These are phyloP conservation scores for Ganoderma lingzhi DNA, from an alignment of 1,284 basidiomycete genomes.

Conservation along the genomic window DNA sequence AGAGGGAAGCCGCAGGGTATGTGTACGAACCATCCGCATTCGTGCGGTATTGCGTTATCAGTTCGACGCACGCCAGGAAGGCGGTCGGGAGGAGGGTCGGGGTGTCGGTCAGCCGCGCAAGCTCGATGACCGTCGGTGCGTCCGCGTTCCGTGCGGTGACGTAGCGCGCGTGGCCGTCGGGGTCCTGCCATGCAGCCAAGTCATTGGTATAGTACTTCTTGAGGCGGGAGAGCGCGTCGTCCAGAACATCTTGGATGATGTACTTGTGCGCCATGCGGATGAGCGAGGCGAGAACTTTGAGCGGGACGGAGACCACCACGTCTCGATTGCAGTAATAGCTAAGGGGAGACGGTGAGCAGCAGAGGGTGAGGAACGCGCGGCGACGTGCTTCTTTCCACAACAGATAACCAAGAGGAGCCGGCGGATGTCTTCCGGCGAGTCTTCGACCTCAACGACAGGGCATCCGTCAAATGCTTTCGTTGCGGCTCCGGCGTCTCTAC, in stretches of 20 bases:
- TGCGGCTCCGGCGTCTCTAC: conserved; percentile 1
- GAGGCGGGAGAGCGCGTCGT: conserved; percentile 23
- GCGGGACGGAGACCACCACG: conserved; percentile 1
- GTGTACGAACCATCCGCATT: no score
- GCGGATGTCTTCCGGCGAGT: background rate
- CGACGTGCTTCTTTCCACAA: conserved; percentile 16
- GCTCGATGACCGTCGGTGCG: conserved; percentile 11
- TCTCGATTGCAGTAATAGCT: conserved; percentile 21
- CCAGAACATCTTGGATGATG: conserved; percentile 10
- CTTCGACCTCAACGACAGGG: background rate
- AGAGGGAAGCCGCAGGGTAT: background rate
- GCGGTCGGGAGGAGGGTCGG: conserved; percentile 16
- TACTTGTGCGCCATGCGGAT: conserved; percentile 32
- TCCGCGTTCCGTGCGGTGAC: conserved; percentile 1
- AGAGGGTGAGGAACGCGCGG: background rate
- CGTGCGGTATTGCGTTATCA: background rate
- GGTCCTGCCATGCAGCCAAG: conserved; percentile 8
- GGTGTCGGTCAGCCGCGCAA: conserved; percentile 15
- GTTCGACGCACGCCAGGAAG: conserved; percentile 12
- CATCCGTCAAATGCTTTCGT: background rate
- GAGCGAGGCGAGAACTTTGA: conserved; percentile 15
- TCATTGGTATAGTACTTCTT: conserved; percentile 19
- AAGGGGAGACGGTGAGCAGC: background rate
- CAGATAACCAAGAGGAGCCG: conserved; percentile 4
- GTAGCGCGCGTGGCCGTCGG: background rate